These are phyloP conservation scores for Halteria grandinella DNA, from an alignment of 73 alveolate genomes.

Conservation along the genomic window DNA sequence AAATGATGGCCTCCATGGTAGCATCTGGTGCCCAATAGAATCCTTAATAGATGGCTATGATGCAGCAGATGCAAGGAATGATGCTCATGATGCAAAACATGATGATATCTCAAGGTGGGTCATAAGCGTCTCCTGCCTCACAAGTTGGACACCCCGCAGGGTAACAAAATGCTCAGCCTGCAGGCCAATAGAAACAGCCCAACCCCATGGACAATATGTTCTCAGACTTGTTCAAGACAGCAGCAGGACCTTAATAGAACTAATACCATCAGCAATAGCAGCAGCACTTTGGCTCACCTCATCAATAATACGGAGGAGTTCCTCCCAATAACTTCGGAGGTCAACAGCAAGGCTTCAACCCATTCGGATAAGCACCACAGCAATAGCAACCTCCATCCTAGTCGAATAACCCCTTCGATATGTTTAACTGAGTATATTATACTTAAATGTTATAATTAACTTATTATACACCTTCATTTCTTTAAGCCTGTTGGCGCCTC, in stretches of 20 bases:
- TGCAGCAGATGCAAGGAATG: slow-evolving; percentile 20
- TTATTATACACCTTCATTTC: too few species aligned
- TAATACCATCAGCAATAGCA: not conserved
- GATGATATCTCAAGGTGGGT: too few species aligned
- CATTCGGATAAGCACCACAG: not conserved
- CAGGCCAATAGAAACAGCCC: too few species aligned
- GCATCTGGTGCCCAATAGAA: slow-evolving; percentile 5
- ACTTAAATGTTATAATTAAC: not conserved
- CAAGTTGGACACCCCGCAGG: too few species aligned
- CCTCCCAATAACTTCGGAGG: slow-evolving; percentile 2
- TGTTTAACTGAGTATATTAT: slow-evolving; percentile 7
- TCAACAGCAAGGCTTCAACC: not conserved
- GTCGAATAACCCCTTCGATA: slow-evolving; percentile 28
- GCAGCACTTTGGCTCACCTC: not conserved
- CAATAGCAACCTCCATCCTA: not conserved
- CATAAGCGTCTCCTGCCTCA: too few species aligned
- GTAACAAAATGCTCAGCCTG: too few species aligned
- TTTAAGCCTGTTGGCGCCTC: too few species aligned
- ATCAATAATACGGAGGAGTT: slow-evolving; percentile 21
- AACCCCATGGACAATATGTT: slow-evolving; percentile 25
- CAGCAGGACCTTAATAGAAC: not conserved
- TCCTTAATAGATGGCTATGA: slow-evolving; percentile 3
- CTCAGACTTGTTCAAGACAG: slow-evolving; percentile 7
- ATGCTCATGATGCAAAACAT: slow-evolving; percentile 14
- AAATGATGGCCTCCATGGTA: not conserved